Percentiles rank a stretch among this genome's conserved stretches.
Evolutionary conservation across 2,329 filamentous ascomycete genomes (phyloP).

Genomic region (Fusarium palustre): DNA sequence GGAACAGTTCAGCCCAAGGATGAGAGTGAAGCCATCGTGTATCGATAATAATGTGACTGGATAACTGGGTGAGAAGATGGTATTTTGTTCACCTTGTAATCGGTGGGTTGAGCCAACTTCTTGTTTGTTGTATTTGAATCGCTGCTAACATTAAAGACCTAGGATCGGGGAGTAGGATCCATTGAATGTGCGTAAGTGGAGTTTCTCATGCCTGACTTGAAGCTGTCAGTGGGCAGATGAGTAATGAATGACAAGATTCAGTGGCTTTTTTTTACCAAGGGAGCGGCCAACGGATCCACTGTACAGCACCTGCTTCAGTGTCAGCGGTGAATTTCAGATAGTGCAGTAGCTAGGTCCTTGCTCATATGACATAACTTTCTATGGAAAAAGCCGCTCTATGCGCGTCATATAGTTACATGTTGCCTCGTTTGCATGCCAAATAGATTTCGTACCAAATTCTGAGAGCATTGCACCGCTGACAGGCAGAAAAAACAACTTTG

Average conservation of each 20-base stretch:
- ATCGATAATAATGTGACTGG: neutral
- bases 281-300: slow-evolving; percentile 24
- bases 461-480: neutral
- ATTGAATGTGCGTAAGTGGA: slow-evolving; percentile 28
- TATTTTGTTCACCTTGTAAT: slow-evolving; percentile 12
- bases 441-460: neutral
- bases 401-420: neutral
- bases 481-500: neutral
- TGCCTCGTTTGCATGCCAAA: neutral
- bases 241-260: slow-evolving; percentile 26
- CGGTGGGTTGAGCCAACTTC: slow-evolving; percentile 3
- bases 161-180: slow-evolving; percentile 31
- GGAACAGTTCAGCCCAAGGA: slow-evolving; percentile 16
- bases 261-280: slow-evolving; percentile 22
- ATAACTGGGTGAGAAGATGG: neutral
- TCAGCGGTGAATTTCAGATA: slow-evolving; percentile 17
- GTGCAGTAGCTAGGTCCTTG: neutral
- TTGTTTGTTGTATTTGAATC: neutral
- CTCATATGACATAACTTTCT: neutral
- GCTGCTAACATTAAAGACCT: slow-evolving; percentile 14
- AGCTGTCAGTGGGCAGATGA: slow-evolving; percentile 11
- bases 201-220: slow-evolving; percentile 10
- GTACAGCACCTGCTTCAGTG: slow-evolving; percentile 12
- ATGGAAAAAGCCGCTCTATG: slow-evolving; percentile 9
- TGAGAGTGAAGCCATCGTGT: slow-evolving; percentile 26